A percentile compares a stretch with the other conserved stretches of the same genome.
phyloP scores from a whole-genome alignment of 1,139 yeast species.

The Meyerozyma guilliermondii region DNA sequence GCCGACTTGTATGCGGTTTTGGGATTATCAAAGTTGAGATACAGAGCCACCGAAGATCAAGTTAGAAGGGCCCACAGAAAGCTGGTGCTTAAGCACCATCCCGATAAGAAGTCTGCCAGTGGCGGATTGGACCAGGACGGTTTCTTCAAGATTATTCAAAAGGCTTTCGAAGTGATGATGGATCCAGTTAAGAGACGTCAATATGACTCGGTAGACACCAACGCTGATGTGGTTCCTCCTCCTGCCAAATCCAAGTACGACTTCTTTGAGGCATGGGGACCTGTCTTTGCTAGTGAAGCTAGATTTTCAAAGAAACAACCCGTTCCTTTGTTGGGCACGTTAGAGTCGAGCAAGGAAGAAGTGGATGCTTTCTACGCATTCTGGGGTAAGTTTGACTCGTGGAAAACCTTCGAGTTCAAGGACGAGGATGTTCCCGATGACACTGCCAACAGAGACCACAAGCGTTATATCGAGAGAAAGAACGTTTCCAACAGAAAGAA shows the following conservation, averaged over 20 bases:
- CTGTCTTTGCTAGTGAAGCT: slow-evolving; percentile 84
- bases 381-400: slow-evolving; percentile 95
- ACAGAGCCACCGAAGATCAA: slow-evolving; percentile 88
- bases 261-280: slow-evolving; percentile 89
- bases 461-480: slow-evolving; percentile 97
- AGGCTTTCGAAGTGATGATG: slow-evolving; percentile 86
- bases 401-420: slow-evolving; percentile 97
- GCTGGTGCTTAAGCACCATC: slow-evolving; percentile 93
- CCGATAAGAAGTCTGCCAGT: slow-evolving; percentile 88
- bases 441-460: slow-evolving; percentile 97
- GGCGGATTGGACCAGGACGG: slow-evolving; percentile 92
- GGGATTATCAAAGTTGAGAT: slow-evolving; percentile 88
- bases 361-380: slow-evolving; percentile 86
- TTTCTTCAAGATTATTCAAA: slow-evolving; percentile 97
- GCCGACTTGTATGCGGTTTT: slow-evolving; percentile 96
- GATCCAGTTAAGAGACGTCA: slow-evolving; percentile 86
- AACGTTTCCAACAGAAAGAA: slow-evolving; percentile 95
- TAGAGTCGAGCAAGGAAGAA: slow-evolving; percentile 66
- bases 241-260: slow-evolving; percentile 55
- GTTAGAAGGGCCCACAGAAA: slow-evolving; percentile 95
- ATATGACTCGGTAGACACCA: slow-evolving; percentile 90
- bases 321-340: slow-evolving; percentile 74
- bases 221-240: slow-evolving; percentile 83
- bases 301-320: slow-evolving; percentile 91
- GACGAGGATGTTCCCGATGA: slow-evolving; percentile 99